Conservation (phyloP, 805 yeast species). For the Kodamaea neixiangensis region DNA sequence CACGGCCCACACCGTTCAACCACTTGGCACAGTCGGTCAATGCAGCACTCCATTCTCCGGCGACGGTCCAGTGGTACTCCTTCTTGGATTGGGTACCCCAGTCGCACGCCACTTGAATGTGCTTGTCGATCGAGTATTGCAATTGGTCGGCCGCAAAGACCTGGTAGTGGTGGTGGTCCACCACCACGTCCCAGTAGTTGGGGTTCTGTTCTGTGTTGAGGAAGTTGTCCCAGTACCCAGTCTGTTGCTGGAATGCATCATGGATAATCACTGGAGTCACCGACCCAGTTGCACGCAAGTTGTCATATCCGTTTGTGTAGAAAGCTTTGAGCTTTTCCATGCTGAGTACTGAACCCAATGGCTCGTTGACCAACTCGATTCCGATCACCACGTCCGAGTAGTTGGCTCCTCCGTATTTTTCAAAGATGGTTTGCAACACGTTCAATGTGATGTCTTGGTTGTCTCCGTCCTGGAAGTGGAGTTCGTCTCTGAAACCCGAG, state of each 20-base stretch:
- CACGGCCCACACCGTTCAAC: conserved; percentile 77
- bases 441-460: conserved; percentile 56
- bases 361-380: conserved; percentile 86
- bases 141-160: conserved; percentile 72
- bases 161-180: conserved; percentile 92
- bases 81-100: conserved; percentile 32
- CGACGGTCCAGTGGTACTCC: conserved; percentile 72
- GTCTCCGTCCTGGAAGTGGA: conserved; percentile 56
- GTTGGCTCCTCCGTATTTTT: conserved; percentile 61
- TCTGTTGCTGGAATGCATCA: conserved; percentile 70
- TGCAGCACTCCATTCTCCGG: conserved; percentile 79
- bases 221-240: conserved; percentile 62
- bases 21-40: conserved; percentile 87
- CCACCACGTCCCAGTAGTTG: conserved; percentile 63
- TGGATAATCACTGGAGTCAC: conserved; percentile 62
- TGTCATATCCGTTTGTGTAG: conserved; percentile 62
- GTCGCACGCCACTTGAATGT: conserved; percentile 43
- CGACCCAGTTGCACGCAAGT: conserved; percentile 57
- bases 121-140: conserved; percentile 58
- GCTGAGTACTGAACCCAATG: conserved; percentile 71
- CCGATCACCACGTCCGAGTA: conserved; percentile 78
- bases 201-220: conserved; percentile 29
- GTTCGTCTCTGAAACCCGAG: conserved; percentile 75
- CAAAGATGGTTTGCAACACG: conserved; percentile 55
- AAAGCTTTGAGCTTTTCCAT: conserved; percentile 59